Evolutionary conservation across 352 stramenopile genomes (phyloP), one percentile per base, ranked within the genome.

Genomic region (Plasmopara halstedii): DNA sequence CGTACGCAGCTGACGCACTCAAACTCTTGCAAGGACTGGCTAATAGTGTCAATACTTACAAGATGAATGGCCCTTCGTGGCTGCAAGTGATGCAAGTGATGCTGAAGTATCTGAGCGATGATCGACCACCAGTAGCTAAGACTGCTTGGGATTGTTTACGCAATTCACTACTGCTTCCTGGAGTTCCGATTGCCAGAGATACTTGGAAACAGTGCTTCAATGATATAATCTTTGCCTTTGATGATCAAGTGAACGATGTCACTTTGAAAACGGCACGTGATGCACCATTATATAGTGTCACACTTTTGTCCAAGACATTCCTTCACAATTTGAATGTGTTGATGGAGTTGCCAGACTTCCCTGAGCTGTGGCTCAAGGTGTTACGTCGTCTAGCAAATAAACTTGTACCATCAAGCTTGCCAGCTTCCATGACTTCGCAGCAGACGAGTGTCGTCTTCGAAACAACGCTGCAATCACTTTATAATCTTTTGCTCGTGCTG

Each of bases 171-270:
- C 33, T 94, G 46, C 58, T 88, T 6, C 79, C 79, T 17, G 78
- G 77, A 18, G 65, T 85, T 7, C 68, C 70, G 0, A 72, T 94
- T 17, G 65, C 70, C 4, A 80, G 79, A 42, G 68, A 79, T 25
- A 88, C 76, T 37, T 94, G 82, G 82, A 71, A 85, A 44, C 56
- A 82, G 35, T 94, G 82, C 52, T 94, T 94, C 45, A 63, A 87
- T 39, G 73, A 88, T n/a, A 74, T 91, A 15, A 88, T 94, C 45
- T 94, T 91, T 46, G 73, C 82, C 27, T 88, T 94, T 49, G 82
- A 94, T 42, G 74, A 94, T 49, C 78, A 89, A 40, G 73, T 87
- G 14, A 77, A 68, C 31, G 71, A 82, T 33, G 66, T 73, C 11
- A 55, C 66, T 31, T 74, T 70, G 56, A 54, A 59, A 4, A 66